A percentile compares a stretch with the other conserved stretches of the same genome.
Conservation (phyloP, 2,329 filamentous ascomycete genomes). For the Colletotrichum tamarilloi region DNA sequence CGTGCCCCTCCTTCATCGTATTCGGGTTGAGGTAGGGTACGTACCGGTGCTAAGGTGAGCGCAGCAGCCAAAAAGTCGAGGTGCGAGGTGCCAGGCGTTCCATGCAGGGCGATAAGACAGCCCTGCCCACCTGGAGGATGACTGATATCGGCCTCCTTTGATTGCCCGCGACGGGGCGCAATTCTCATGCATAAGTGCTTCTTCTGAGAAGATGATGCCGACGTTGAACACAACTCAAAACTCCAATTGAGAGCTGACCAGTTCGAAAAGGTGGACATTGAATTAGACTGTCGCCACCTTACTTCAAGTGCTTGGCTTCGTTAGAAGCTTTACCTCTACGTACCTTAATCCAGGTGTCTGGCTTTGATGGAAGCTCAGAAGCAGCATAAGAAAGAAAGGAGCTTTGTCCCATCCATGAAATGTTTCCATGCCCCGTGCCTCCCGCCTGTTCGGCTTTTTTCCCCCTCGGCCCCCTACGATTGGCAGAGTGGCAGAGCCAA, state of each 20-base stretch:
- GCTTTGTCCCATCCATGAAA: slow-evolving; percentile 25
- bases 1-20: slow-evolving; percentile 30
- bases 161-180: slow-evolving; percentile 5
- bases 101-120: slow-evolving; percentile 25
- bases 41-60: background rate
- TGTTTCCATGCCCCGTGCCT: slow-evolving; percentile 19
- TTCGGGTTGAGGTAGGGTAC: slow-evolving; percentile 26
- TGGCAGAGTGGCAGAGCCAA: background rate
- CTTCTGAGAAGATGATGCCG: background rate
- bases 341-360: background rate
- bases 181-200: background rate
- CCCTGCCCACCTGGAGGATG: background rate
- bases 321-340: background rate
- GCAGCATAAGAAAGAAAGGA: slow-evolving; percentile 19
- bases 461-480: slow-evolving; percentile 1
- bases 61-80: slow-evolving; percentile 20
- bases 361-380: background rate
- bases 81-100: slow-evolving; percentile 1
- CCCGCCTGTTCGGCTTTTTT: background rate
- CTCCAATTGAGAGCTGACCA: background rate
- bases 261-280: background rate
- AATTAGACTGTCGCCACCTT: slow-evolving; percentile 8
- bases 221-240: no score
- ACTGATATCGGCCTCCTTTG: slow-evolving; percentile 9
- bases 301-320: background rate